phyloP scores from a whole-genome alignment of 805 yeast genomes.

The Blastobotrys chiropterorum region DNA sequence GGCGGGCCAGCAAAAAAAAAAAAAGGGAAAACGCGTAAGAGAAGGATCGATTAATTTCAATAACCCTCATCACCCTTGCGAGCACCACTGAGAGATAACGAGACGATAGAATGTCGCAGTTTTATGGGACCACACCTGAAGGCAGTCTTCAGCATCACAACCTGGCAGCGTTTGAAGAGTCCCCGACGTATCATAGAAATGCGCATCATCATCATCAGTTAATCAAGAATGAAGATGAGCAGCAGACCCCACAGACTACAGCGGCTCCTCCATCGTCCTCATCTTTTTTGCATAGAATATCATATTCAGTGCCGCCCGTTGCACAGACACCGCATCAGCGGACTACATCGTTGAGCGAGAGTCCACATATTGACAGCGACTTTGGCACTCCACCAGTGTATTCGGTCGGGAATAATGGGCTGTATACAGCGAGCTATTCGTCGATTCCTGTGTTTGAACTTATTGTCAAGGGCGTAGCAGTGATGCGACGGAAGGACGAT shows the following conservation, averaged over 20 bases:
- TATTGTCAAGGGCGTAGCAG: constrained; percentile 54
- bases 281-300: not conserved
- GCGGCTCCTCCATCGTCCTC: not conserved
- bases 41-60: not conserved
- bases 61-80: not conserved
- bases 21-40: too few relatives aligned
- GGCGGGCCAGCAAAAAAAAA: not conserved
- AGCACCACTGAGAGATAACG: not conserved
- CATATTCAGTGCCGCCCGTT: not conserved
- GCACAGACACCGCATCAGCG: not conserved
- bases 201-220: not conserved
- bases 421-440: constrained; percentile 59
- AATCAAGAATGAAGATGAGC: not conserved
- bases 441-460: constrained; percentile 56
- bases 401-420: constrained; percentile 6
- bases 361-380: not conserved
- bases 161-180: not conserved
- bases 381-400: not conserved
- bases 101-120: not conserved
- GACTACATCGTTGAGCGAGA: not conserved
- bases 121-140: not conserved
- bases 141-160: not conserved
- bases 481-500: constrained; percentile 60
- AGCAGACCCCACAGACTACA: not conserved
- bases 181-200: not conserved